Evolutionary conservation across 2,329 filamentous ascomycete genomes (phyloP), one percentile per base, ranked within the genome.

Genomic region (Apiospora malaysiana): DNA sequence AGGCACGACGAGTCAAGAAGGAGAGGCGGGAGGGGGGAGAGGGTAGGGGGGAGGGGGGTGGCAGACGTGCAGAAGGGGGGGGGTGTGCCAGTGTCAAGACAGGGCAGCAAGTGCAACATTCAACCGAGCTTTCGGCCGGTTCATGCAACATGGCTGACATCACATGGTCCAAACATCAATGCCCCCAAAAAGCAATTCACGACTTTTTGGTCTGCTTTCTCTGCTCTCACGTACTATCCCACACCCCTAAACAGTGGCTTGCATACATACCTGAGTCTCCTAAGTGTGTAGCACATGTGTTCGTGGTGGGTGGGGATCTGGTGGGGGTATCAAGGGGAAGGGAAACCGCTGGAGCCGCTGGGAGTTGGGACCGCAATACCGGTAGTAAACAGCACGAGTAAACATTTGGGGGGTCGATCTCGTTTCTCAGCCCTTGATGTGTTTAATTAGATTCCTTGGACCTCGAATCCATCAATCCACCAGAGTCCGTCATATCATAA

Each of bases 81-180:
- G 49, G 12, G 49, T 56, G 51, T 32, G 32, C 32, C 56, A 63
- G 56, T 40, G 56, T 63, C 56, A 32, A 40, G 27, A 59, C 27
- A 63, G 8, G 9, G 32, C 56, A 37, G 9, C 45, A n/a, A 37
- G 51, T 59, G 7, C 18, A 40, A 63, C 16, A 63, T 63, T 40
- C 56, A n/a, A 40, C 56, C 56, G 27, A 63, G 56, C 32, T 63
- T 40, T 63, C 56, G 56, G 56, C 56, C 56, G 56, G 56, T 63
- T 63, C 56, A 63, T 63, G 56, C 56, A 40, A 40, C 56, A 40
- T 63, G 56, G 56, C 32, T 63, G 56, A 63, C 56, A 63, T 63
- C 56, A 40, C 56, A 63, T 63, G 56, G 51, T 18, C 51, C 51
- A 45, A 45, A 47, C 45, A 47, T 63, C 56, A 47, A 47, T 47